phyloP scores from a whole-genome alignment of 78 protist genomes.

The Blattamonas nauphoetae region DNA sequence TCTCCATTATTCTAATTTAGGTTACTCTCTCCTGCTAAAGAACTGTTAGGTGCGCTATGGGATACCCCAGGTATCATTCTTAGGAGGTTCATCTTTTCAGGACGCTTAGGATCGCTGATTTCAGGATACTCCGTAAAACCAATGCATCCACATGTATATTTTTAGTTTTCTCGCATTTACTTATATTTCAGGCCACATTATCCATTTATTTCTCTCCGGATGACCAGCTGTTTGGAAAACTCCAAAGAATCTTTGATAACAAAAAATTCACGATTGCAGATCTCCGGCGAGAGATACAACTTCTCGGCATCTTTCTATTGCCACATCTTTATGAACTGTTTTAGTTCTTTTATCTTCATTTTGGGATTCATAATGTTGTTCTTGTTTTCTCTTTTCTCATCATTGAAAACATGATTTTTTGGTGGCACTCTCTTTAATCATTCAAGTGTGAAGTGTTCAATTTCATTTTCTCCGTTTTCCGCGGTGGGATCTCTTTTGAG shows the following conservation, averaged over 20 bases:
- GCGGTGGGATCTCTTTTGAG: no score
- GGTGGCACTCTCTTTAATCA: no score
- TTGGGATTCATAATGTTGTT: not conserved
- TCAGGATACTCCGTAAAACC: not conserved
- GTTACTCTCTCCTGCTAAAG: no score
- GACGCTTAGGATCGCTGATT: not conserved
- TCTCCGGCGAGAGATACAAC: not conserved
- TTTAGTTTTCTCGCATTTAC: not conserved
- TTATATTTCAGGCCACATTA: not conserved
- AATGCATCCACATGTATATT: not conserved
- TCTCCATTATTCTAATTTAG: no score
- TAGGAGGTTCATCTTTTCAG: no score
- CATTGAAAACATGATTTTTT: no score
- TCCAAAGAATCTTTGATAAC: not conserved
- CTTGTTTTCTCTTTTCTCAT: no score
- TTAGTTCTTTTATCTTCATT: not conserved
- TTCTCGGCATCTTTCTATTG: not conserved
- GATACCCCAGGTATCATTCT: no score
- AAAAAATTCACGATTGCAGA: not conserved
- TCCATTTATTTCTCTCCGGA: not conserved
- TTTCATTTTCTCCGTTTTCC: no score
- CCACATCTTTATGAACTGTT: not conserved
- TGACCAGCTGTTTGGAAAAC: not conserved
- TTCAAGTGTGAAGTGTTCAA: no score
- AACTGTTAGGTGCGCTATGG: not conserved